Conservation (phyloP, 148 eudicot species). For the Polygonum maritimum region DNA sequence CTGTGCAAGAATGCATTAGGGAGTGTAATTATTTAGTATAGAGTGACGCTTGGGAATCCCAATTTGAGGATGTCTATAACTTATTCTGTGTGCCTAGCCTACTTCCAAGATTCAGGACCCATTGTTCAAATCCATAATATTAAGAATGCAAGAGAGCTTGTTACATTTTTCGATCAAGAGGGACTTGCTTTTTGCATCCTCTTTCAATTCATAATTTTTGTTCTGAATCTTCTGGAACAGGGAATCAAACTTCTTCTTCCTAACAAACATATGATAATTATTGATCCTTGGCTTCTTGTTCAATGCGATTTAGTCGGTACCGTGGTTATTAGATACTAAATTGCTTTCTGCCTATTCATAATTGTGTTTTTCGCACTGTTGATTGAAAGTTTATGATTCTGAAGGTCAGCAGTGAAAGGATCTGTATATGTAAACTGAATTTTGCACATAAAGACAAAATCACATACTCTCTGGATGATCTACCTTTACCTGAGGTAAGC, state of each 20-base stretch:
- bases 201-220: neutral
- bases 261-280: neutral
- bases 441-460: slow-evolving; percentile 41
- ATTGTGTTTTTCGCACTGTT: neutral
- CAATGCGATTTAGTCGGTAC: neutral
- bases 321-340: neutral
- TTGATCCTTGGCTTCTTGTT: neutral
- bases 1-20: neutral
- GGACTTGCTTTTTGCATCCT: neutral
- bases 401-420: slow-evolving; percentile 44
- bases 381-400: neutral
- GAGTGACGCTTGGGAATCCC: neutral
- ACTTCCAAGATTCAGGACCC: neutral
- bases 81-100: neutral
- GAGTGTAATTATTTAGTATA: neutral
- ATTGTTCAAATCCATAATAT: neutral
- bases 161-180: neutral
- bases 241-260: neutral
- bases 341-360: neutral
- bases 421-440: slow-evolving; percentile 36
- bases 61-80: neutral
- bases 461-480: slow-evolving; percentile 34
- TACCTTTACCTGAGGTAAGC: slow-evolving; percentile 56
- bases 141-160: neutral
- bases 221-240: neutral